Evolutionary conservation across 2,329 filamentous ascomycete species (phyloP).

Genomic region (Tolypocladium pustulatum): DNA sequence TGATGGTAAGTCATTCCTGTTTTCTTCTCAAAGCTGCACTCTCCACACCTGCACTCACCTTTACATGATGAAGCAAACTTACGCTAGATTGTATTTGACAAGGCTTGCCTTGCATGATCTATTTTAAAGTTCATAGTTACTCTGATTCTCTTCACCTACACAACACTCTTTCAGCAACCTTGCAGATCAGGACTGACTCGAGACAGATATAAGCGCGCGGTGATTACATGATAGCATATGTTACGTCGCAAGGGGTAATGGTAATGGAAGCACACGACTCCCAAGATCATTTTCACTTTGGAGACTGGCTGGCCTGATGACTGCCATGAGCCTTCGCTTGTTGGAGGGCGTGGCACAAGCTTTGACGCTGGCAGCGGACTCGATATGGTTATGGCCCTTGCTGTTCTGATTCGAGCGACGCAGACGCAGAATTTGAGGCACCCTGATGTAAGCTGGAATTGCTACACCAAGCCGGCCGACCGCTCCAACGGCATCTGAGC

Average conservation of each 20-base stretch:
- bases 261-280: not conserved
- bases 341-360: not conserved
- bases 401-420: not conserved
- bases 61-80: slow-evolving; percentile 28
- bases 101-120: slow-evolving; percentile 23
- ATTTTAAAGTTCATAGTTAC: slow-evolving; percentile 18
- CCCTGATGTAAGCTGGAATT: not conserved
- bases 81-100: slow-evolving; percentile 41
- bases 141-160: slow-evolving; percentile 12
- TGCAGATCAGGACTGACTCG: not conserved
- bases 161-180: not conserved
- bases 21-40: not conserved
- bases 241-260: not conserved
- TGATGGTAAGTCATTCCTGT: slow-evolving; percentile 5
- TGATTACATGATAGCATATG: not conserved
- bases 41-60: not conserved
- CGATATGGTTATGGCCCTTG: too few species aligned
- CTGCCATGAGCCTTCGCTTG: not conserved
- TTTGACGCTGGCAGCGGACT: not conserved
- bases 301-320: not conserved
- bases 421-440: not conserved
- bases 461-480: not conserved
- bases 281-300: not conserved
- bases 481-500: not conserved
- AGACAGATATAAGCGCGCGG: not conserved